Evolutionary conservation across 805 yeast genomes (phyloP), one percentile per base, ranked within the genome.

Genomic region (Starmerella geochares): DNA sequence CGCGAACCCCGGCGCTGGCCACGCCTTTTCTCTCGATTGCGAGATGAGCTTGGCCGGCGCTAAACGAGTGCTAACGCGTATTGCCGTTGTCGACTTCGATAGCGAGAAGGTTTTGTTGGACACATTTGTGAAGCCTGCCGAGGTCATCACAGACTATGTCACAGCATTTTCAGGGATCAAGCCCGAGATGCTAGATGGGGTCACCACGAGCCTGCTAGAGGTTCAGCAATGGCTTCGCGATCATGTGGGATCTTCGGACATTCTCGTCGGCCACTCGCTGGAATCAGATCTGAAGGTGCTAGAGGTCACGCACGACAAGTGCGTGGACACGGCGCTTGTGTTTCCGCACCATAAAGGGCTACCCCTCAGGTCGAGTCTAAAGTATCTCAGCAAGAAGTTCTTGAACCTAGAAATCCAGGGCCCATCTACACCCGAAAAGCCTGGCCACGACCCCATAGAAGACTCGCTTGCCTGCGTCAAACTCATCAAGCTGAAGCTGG

Each of bases 131-230:
- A 78, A 83, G 62, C 98, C 98, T 0, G 71, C 69, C 0, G 83
- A 75, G 20, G 76, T 73, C 23, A 86, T 90, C 48, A 75, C 74
- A 0, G 94, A 90, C 65, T 92, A 90, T 63, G 67, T 84, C 25
- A 92, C 97, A 0, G 68, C 70, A 58, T 90, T 78, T 60, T 86
- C 95, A 27, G 98, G 98, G 0, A 86, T 90, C 44, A 85, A 96
- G 0, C 77, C 74, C 48, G 88, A 82, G 50, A 67, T 72, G 59
- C 69, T 92, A 6, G 59, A 63, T 14, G 73, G 70, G 40, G 90
- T 82, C 2, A 78, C 80, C 0, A 82, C 83, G 0, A 77, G 82
- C 0, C 63, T 82, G 14, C 53, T 63, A 16, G 94, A 88, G 57
- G 77, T 86, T 2, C 96, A 87, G 62, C 52, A 71, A 1, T 69